Conservation (phyloP, 257 asterid species). For the Coffea canephora region DNA sequence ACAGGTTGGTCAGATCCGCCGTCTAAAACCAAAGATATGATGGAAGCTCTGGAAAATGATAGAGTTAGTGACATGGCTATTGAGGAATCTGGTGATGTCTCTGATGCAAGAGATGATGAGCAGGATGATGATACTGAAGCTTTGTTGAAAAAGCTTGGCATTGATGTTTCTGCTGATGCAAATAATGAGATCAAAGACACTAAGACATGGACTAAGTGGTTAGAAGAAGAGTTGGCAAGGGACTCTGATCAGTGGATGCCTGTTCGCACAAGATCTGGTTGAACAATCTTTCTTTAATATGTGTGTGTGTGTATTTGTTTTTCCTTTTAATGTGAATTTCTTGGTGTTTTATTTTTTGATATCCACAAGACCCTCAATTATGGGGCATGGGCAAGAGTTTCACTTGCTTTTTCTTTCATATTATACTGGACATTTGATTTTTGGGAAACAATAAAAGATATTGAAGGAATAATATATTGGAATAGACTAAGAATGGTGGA, state of each 20-base stretch:
- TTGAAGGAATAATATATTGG: background rate
- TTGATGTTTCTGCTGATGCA: conserved; percentile 75
- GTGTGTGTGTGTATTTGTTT: background rate
- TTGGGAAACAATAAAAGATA: background rate
- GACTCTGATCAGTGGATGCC: conserved; percentile 88
- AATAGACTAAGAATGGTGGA: background rate
- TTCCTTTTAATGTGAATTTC: too few relatives aligned
- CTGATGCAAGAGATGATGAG: conserved; percentile 47
- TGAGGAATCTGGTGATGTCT: conserved; percentile 55
- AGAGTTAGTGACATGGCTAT: conserved; percentile 35
- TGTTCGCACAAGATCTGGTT: conserved; percentile 58
- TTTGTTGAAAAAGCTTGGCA: conserved; percentile 81
- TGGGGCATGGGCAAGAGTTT: background rate
- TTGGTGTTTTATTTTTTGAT: background rate
- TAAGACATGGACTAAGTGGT: conserved; percentile 83
- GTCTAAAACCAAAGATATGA: conserved; percentile 45
- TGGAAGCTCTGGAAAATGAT: conserved; percentile 38
- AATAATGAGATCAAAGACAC: conserved; percentile 70
- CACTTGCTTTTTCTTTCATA: background rate
- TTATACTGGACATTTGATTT: background rate
- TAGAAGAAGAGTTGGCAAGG: conserved; percentile 68
- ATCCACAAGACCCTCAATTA: background rate
- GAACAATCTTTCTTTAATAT: conserved; percentile 14
- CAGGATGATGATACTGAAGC: conserved; percentile 75
- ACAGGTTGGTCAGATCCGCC: conserved; percentile 86